A percentile compares a stretch with the other conserved stretches of the same genome.
These are phyloP conservation scores for Nemania abortiva DNA, from an alignment of 2,329 filamentous ascomycete genomes.

Conservation along the genomic window DNA sequence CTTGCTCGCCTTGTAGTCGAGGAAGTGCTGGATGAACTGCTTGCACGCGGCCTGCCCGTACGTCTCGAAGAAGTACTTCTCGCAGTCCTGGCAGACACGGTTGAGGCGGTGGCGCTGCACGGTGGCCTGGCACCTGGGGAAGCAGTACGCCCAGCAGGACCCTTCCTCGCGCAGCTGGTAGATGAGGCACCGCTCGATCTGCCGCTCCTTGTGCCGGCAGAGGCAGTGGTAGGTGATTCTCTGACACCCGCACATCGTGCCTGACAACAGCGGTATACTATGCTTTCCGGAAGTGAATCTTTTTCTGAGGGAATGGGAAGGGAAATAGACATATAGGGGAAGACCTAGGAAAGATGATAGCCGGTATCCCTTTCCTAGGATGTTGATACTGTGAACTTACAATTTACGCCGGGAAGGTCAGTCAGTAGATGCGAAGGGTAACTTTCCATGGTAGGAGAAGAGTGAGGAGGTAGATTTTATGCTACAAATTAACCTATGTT, in stretches of 20 bases:
- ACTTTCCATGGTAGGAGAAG: not conserved
- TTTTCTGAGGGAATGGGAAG: not conserved
- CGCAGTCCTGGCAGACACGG: constrained; percentile 41
- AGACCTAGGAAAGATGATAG: constrained; percentile 20
- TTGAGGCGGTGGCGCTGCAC: not conserved
- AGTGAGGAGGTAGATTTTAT: constrained; percentile 19
- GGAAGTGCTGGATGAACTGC: constrained; percentile 40
- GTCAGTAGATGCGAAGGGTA: not conserved
- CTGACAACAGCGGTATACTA: not conserved
- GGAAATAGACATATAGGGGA: not conserved
- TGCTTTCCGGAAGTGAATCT: not conserved
- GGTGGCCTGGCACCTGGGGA: constrained; percentile 36
- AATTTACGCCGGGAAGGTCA: not conserved
- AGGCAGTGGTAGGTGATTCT: constrained; percentile 38
- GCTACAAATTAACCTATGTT: constrained; percentile 6
- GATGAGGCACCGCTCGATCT: constrained; percentile 37
- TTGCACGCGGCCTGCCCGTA: constrained; percentile 37
- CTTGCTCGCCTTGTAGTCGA: constrained; percentile 44
- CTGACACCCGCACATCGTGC: constrained; percentile 43
- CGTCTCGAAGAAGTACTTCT: constrained; percentile 35
- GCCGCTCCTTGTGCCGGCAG: constrained; percentile 46
- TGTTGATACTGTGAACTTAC: constrained; percentile 14
- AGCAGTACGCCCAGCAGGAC: constrained; percentile 30
- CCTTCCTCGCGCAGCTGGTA: constrained; percentile 35
- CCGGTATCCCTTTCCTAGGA: constrained; percentile 16